These are phyloP conservation scores for Euphorbia tirucalli DNA, from an alignment of 345 rosid genomes.

Conservation along the genomic window DNA sequence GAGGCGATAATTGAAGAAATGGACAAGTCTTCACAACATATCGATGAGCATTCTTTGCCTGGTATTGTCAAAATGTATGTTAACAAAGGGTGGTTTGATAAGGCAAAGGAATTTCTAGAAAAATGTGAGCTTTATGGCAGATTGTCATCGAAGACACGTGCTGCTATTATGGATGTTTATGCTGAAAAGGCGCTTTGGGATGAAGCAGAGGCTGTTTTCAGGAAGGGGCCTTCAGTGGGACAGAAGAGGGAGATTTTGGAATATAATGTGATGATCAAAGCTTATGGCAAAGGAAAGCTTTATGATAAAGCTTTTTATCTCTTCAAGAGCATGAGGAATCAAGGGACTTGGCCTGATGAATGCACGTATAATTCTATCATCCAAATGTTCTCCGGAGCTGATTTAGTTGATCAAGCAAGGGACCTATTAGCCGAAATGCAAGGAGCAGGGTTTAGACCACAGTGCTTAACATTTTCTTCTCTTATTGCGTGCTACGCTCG, in stretches of 20 bases:
- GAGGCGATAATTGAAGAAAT: conserved; percentile 64
- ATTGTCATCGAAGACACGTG: conserved; percentile 56
- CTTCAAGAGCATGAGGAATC: conserved; percentile 74
- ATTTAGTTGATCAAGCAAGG: conserved; percentile 64
- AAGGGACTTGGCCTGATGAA: conserved; percentile 86
- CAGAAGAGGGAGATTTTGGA: conserved; percentile 62
- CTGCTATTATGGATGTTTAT: conserved; percentile 69
- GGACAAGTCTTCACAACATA: conserved; percentile 39
- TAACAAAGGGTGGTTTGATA: conserved; percentile 43
- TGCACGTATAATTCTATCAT: conserved; percentile 77
- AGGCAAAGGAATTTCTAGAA: conserved; percentile 50
- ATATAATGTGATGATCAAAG: conserved; percentile 86
- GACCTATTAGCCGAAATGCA: conserved; percentile 65
- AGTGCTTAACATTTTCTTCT: conserved; percentile 59
- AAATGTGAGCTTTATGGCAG: conserved; percentile 41
- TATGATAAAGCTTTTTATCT: conserved; percentile 80
- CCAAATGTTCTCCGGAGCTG: conserved; percentile 81
- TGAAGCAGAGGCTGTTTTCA: conserved; percentile 67
- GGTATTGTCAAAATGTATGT: conserved; percentile 69
- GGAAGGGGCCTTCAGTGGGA: conserved; percentile 43
- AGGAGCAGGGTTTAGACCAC: conserved; percentile 62
- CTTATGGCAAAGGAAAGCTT: conserved; percentile 79
- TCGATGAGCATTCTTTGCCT: conserved; percentile 83
- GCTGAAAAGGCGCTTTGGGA: conserved; percentile 80
- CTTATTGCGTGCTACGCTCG: conserved; percentile 73